A percentile compares a stretch with the other conserved stretches of the same genome.
Evolutionary conservation across 257 asterid species (phyloP).

Genomic region (Solanum piurae): DNA sequence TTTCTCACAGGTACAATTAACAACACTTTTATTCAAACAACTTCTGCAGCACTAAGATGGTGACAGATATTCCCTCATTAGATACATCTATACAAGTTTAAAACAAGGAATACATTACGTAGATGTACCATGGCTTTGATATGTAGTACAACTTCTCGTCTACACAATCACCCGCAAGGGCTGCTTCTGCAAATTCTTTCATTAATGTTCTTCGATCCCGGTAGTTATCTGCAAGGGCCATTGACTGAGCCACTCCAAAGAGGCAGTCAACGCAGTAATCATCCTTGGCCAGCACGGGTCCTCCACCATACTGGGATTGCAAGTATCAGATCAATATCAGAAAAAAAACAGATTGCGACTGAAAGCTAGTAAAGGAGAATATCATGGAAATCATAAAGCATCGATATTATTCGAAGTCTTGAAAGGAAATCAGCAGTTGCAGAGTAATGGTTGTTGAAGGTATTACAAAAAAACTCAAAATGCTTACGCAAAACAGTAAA

Average conservation of each 20-base stretch:
- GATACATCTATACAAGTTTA: background rate
- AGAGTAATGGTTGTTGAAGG: background rate
- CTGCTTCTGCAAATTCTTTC: constrained; percentile 93
- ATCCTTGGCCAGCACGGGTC: constrained; percentile 67
- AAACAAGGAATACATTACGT: background rate
- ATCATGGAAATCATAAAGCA: constrained; percentile 8
- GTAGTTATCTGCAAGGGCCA: constrained; percentile 58
- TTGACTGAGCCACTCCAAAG: constrained; percentile 52
- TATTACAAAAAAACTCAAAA: background rate
- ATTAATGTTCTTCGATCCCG: constrained; percentile 65
- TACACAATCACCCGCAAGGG: constrained; percentile 60
- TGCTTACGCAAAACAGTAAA: background rate
- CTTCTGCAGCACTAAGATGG: background rate
- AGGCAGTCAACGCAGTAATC: constrained; percentile 76
- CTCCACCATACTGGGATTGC: constrained; percentile 67
- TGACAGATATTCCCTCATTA: background rate
- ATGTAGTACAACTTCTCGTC: constrained; percentile 57
- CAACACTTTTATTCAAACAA: background rate
- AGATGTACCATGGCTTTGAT: constrained; percentile 74
- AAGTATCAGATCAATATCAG: constrained; percentile 22
- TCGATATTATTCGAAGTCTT: background rate
- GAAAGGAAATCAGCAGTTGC: background rate
- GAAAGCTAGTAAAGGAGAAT: constrained; percentile 1
- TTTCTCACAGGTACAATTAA: background rate
- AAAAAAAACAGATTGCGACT: background rate